phyloP scores from a whole-genome alignment of 1,284 basidiomycete species.

The Papiliotrema fonsecae region DNA sequence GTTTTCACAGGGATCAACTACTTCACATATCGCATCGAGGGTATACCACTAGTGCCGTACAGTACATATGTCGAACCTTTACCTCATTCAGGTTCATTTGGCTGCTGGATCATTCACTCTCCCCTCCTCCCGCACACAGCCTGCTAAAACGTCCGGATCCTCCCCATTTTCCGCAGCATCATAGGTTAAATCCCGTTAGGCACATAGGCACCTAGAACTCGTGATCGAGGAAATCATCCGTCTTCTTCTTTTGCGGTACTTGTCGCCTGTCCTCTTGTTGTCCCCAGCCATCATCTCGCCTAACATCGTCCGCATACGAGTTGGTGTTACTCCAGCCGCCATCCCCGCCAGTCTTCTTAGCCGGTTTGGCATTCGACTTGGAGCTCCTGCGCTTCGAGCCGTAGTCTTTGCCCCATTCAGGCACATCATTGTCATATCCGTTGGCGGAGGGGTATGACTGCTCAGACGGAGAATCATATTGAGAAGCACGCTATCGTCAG shows the following conservation, averaged over 20 bases:
- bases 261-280: background rate
- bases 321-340: slow-evolving; percentile 9
- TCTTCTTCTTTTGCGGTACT: slow-evolving; percentile 9
- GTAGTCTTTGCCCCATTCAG: slow-evolving; percentile 49
- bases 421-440: slow-evolving; percentile 46
- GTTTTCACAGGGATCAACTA: too few species aligned
- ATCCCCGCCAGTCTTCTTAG: slow-evolving; percentile 2
- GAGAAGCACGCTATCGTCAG: slow-evolving; percentile 8
- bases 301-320: slow-evolving; percentile 6
- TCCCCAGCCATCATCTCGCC: background rate
- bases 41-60: too few species aligned
- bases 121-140: too few species aligned
- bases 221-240: slow-evolving; percentile 33
- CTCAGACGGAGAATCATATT: slow-evolving; percentile 13
- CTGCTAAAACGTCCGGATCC: too few species aligned
- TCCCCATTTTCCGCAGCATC: too few species aligned
- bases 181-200: too few species aligned
- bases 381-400: slow-evolving; percentile 31
- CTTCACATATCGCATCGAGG: too few species aligned
- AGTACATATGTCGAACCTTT: too few species aligned
- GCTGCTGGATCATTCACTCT: too few species aligned
- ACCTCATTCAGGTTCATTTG: too few species aligned
- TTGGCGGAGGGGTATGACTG: slow-evolving; percentile 30
- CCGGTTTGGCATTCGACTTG: slow-evolving; percentile 17
- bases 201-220: slow-evolving; percentile 34